Evolutionary conservation across 257 asterid genomes (phyloP), one percentile per base, ranked within the genome.

Genomic region (Paraleonurus japonicus): DNA sequence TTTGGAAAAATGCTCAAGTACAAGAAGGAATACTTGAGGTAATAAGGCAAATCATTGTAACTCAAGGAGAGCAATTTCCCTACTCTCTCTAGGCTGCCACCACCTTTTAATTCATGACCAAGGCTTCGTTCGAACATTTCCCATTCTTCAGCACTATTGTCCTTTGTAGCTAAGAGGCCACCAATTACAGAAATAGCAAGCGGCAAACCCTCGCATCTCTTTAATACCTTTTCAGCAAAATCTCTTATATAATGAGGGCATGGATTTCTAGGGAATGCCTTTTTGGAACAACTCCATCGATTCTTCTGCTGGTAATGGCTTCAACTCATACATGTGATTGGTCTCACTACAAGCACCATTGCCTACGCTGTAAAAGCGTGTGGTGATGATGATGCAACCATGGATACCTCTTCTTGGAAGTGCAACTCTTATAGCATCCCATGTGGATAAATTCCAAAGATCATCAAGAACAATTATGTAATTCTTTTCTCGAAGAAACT

Each of bases 171-270:
- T 41, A 41, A 41, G 5, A 41, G 17, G 32, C 72, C 61, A 24
- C 72, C 72, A 30, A 66, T 66, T 20, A 66, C 60, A 13, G 48
- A 53, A 5, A 65, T 32, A 0, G 70, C 58, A 11, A 65, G 58
- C 13, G 50, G 50, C n/a, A n/a, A n/a, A n/a, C n/a, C n/a, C n/a
- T n/a, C n/a, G n/a, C n/a, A n/a, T n/a, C n/a, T n/a, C n/a, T 13
- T 12, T 13, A 41, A 12, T 41, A 41, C 13, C 50, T 41, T 41
- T 2, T 41, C 24, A 48, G 70, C 70, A 61, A 22, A 17, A 20
- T 39, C 69, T 11, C 13, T 39, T 19, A 64, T 7, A 39, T 64
- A 41, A 57, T 51, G 66, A n/a, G n/a, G 74, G 27, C 60, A 53
- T 7, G 60, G 50, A 41, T 41, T 41, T 13, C 17, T 41, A 0